A percentile compares a stretch with the other conserved stretches of the same genome.
These are phyloP conservation scores for Tagetes erecta DNA, from an alignment of 129 eudicot genomes.

Conservation along the genomic window DNA sequence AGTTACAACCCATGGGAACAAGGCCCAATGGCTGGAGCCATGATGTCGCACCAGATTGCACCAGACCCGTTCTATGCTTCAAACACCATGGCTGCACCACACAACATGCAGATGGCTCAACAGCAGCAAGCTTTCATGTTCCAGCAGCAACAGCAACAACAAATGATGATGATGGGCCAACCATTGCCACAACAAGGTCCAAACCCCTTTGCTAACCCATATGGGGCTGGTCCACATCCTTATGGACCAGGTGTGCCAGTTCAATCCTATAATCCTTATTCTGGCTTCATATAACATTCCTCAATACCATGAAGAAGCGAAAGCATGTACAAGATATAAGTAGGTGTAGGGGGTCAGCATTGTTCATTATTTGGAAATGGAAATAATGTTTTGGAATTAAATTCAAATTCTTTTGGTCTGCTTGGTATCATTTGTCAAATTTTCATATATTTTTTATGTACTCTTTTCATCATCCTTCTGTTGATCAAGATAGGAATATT, in stretches of 20 bases:
- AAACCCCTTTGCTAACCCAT: slow-evolving; percentile 71
- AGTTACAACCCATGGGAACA: slow-evolving; percentile 77
- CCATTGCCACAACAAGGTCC: slow-evolving; percentile 45
- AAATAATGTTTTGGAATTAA: slow-evolving; percentile 31
- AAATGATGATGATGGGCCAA: slow-evolving; percentile 73
- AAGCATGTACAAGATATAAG: slow-evolving; percentile 38
- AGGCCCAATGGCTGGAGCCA: slow-evolving; percentile 33
- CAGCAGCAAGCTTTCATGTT: slow-evolving; percentile 66
- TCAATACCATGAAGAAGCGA: neutral
- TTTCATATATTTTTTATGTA: neutral
- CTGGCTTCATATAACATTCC: slow-evolving; percentile 59
- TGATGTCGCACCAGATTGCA: slow-evolving; percentile 57
- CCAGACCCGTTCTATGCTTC: slow-evolving; percentile 86
- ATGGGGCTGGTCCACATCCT: slow-evolving; percentile 51
- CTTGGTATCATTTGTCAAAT: slow-evolving; percentile 25
- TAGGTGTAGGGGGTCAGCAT: slow-evolving; percentile 36
- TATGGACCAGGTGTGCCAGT: slow-evolving; percentile 83
- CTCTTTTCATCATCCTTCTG: slow-evolving; percentile 3
- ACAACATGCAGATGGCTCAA: slow-evolving; percentile 66
- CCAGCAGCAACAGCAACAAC: slow-evolving; percentile 63
- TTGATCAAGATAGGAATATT: slow-evolving; percentile 27
- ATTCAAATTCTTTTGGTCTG: slow-evolving; percentile 40
- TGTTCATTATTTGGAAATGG: slow-evolving; percentile 38
- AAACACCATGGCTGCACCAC: slow-evolving; percentile 64
- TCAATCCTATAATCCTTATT: slow-evolving; percentile 73